Base-by-base conservation (phyloP, 2,329 filamentous ascomycete species). In the Helminthosporium solani region DNA sequence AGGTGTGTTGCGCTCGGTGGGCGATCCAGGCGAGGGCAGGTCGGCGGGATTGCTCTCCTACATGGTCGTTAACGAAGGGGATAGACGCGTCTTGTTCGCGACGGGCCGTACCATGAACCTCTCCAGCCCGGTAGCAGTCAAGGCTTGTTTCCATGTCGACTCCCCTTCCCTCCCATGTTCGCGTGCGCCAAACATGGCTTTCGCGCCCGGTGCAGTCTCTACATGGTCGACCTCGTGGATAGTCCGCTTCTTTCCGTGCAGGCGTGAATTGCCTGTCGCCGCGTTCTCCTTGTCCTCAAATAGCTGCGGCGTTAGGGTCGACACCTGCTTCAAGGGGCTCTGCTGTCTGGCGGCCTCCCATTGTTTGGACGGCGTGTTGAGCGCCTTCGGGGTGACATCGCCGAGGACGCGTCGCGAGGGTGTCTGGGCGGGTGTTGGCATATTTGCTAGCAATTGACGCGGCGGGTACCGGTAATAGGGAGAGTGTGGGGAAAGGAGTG, bases 241-340 rank as follows among this genome's bases (percentile, higher is more conserved):
- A 33, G 58, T 58, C 41, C 68, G 47, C 53, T 71, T 71, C 50
- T 60, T 62, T 42, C 64, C 58, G n/a, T 54, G 49, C 2, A 52
- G 42, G n/a, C 46, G 55, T 23, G 54, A 50, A 40, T 52, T 44
- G 18, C 46, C 37, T 7, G 42, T 50, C 9, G 49, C 36, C 18
- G 54, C 35, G 49, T 70, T 70, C 46, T 70, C 68, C 44, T 67
- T 61, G 41, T 58, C 52, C 20, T 46, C 44, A 12, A 59, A 49
- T 7, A 50, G 35, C 15, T 54, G 50, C 12, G 66, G 58, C 4
- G 56, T 57, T 8, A 63, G 51, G 6, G 59, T 56, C 12, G 55
- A 54, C 30, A 58, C 54, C 36, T 68, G 67, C 51, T 70, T 71
- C 33, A 68, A 53, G 40, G 66, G 66, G 52, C 64, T 70, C n/a